Evolutionary conservation across 2,329 filamentous ascomycete genomes (phyloP), one percentile per base, ranked within the genome.

Genomic region (Dactylellina cionopaga): DNA sequence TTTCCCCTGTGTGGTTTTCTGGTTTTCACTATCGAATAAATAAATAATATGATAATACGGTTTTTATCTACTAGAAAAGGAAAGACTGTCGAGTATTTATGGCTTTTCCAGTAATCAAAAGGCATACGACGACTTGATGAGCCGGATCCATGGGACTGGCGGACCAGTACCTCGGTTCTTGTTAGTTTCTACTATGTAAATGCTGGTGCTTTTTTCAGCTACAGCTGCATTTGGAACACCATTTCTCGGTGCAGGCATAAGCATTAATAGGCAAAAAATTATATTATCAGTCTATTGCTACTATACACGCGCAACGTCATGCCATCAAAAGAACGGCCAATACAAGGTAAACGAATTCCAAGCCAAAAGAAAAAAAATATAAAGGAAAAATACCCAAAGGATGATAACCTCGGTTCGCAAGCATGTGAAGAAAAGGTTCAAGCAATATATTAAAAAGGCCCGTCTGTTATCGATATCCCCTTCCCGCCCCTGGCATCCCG

Each of bases 401-500:
- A 51, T 13, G 44, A 31, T 11, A 15, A 29, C 24, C 35, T 31
- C 31, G 19, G 33, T 52, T 63, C 27, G 11, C 6, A 37, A 55
- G 59, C 59, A 64, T 64, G 59, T 64, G 59, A 64, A 63, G 13
- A 35, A 6, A 35, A 35, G 13, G 13, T 35, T 35, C 31, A 35
- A 13, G 6, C 6, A 35, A n/a, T n/a, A 51, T n/a, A 10, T 63
- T 25, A 35, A 46, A 22, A 19, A 33, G 5, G 29, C 5, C 29
- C 29, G 11, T 33, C 5, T 5, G 39, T 19, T 13, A 19, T 47
- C 22, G 15, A 3, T 29, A 27, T 19, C 41, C 17, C n/a, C 24
- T 25, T 10, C 25, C 44, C 44, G 19, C 5, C 22, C 22, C 44
- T 22, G 35, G 35, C 13, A 19, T 11, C 39, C 17, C 13, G 2